Evolutionary conservation across 169 alveolate genomes (phyloP).

Genomic region (Eimeria praecox): DNA sequence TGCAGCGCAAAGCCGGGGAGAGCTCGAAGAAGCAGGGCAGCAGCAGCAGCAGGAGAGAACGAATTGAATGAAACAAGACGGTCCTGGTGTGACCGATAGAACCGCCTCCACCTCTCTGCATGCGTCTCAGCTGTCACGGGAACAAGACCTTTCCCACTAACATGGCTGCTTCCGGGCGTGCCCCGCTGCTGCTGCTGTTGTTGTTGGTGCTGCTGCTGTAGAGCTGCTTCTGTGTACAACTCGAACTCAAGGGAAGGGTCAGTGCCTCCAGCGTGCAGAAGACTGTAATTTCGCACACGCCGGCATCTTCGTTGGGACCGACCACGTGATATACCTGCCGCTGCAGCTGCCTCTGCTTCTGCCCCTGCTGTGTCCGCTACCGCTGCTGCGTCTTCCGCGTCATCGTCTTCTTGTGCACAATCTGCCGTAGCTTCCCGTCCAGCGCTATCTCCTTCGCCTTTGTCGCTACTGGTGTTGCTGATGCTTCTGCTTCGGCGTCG

Average conservation of each 20-base stretch:
- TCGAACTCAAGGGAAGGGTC: constrained; percentile 49
- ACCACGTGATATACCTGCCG: constrained; percentile 23
- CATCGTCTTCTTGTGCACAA: constrained; percentile 34
- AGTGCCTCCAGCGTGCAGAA: constrained; percentile 56
- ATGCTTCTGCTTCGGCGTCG: constrained; percentile 64
- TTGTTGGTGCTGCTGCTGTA: constrained; percentile 61
- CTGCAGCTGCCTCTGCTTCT: constrained; percentile 14
- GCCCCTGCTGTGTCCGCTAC: constrained; percentile 21
- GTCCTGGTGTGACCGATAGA: constrained; percentile 58
- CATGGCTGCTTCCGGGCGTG: not conserved
- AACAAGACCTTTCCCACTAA: constrained; percentile 40
- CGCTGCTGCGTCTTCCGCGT: constrained; percentile 17
- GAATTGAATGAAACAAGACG: constrained; percentile 55
- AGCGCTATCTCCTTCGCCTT: constrained; percentile 38
- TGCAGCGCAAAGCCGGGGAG: constrained; percentile 47
- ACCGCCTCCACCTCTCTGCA: constrained; percentile 54
- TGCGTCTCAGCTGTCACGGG: constrained; percentile 67
- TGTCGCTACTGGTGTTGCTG: constrained; percentile 66
- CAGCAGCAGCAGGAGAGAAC: constrained; percentile 68
- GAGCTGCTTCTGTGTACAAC: constrained; percentile 49
- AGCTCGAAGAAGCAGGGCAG: constrained; percentile 60
- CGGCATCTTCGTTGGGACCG: constrained; percentile 67
- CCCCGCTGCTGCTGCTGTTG: constrained; percentile 61
- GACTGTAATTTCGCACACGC: constrained; percentile 65
- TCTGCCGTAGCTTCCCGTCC: constrained; percentile 24